These are phyloP conservation scores for Polytrichum formosum DNA, from an alignment of 225 moss, liverwort and hornwort species.

Conservation along the genomic window DNA sequence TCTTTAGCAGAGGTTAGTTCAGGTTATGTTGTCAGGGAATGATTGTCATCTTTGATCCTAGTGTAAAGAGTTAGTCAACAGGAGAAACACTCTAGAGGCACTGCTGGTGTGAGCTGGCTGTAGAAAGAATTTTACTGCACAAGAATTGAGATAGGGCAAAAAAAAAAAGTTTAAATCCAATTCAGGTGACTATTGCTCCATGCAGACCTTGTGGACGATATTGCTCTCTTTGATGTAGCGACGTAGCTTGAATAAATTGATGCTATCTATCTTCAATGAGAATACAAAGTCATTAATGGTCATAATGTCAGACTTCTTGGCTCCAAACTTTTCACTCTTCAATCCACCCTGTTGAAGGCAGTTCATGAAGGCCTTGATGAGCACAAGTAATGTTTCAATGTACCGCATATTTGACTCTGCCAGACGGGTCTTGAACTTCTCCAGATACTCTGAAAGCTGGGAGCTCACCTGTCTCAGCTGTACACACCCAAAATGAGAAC, in stretches of 20 bases:
- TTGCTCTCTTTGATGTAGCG: slow-evolving; percentile 97
- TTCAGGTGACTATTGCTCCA: too few species aligned
- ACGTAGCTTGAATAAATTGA: slow-evolving; percentile 86
- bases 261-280: slow-evolving; percentile 79
- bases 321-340: slow-evolving; percentile 14
- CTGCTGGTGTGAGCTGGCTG: too few species aligned
- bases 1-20: too few species aligned
- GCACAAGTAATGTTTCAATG: slow-evolving; percentile 76
- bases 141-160: too few species aligned
- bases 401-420: slow-evolving; percentile 76
- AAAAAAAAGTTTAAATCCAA: too few species aligned
- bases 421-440: slow-evolving; percentile 80
- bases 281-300: slow-evolving; percentile 93
- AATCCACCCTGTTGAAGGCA: slow-evolving; percentile 30
- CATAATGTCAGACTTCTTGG: slow-evolving; percentile 52
- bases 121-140: too few species aligned
- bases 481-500: slow-evolving; percentile 2
- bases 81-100: too few species aligned
- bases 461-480: slow-evolving; percentile 83
- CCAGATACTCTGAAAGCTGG: slow-evolving; percentile 85
- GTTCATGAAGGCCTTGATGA: slow-evolving; percentile 68
- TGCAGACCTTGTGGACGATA: slow-evolving; percentile 88
- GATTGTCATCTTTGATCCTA: too few species aligned
- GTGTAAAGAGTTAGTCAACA: too few species aligned
- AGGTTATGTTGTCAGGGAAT: too few species aligned